Base-by-base conservation (phyloP, 495 filamentous ascomycete genomes). In the Astrothelium macrocarpum region DNA sequence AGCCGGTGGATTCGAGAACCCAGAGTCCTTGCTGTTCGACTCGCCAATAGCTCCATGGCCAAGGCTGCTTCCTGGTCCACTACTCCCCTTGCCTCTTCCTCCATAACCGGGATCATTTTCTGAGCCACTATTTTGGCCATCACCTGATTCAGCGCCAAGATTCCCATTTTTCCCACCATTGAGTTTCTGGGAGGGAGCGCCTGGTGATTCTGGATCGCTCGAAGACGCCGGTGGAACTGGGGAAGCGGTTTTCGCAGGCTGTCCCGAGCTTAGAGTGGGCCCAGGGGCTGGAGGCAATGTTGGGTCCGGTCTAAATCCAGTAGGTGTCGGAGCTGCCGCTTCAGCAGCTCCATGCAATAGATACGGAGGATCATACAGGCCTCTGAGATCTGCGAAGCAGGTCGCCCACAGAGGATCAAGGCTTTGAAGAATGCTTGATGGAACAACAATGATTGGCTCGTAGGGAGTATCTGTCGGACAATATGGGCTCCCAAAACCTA, bases 391-490 rank as follows among this genome's bases (percentile, higher is more conserved):
- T 14, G 20, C 39, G 14, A 20, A 45, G 42, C 60, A 62, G 18
- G 5, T 53, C n/a, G 60, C 23, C 60, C 60, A 62, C 20, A 26
- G 36, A 23, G 60, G 42, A 49, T 62, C 42, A 34, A 62, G 26
- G 25, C 39, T 62, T 10, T 45, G 23, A 11, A 62, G 60, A 5
- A 62, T 5, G 9, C 18, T n/a, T 4, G 60, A 25, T 43, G 60
- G 60, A n/a, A 62, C 29, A 10, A 45, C 36, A 20, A 62, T 11
- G 9, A 62, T 18, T 29, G 60, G 39, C 2, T 62, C 45, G 31
- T 62, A 62, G 16, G 60, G 60, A 25, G 7, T 9, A 16, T 9
- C 53, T 31, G 9, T 49, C 5, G 60, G 60, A 4, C 60, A 62
- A 14, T 20, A 43, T 23, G 34, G 60, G 28, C 25, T 62, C 20